A percentile compares a stretch with the other conserved stretches of the same genome.
Evolutionary conservation across 225 moss, liverwort and hornwort species (phyloP).

Genomic region (Neckera pumila): DNA sequence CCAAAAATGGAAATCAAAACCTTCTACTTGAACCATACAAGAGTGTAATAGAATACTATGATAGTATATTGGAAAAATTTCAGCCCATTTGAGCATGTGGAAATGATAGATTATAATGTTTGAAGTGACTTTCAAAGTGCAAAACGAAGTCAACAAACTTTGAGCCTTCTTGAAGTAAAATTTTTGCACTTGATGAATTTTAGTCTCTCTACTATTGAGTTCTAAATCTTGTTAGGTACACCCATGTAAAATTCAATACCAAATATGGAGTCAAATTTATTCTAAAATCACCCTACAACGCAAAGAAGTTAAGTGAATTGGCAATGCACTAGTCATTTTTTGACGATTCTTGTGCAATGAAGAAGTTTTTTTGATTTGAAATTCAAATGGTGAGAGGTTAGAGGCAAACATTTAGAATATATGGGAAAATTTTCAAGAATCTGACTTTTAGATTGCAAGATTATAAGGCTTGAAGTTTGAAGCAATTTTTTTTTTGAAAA

Average conservation of each 20-base stretch:
- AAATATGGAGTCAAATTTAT: no score
- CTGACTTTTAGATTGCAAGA: neutral
- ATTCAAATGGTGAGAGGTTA: neutral
- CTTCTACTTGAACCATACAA: rapidly evolving
- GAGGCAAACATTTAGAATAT: neutral
- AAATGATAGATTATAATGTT: neutral
- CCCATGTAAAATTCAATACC: neutral
- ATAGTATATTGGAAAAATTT: neutral
- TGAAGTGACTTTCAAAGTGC: neutral
- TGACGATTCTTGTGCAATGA: neutral
- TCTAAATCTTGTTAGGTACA: neutral
- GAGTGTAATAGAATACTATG: neutral
- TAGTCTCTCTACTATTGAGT: no score
- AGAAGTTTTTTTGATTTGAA: neutral
- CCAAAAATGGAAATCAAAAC: no score
- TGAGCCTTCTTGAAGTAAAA: neutral
- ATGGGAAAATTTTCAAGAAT: rapidly evolving
- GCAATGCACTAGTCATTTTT: neutral
- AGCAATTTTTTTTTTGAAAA: neutral
- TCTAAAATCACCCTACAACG: neutral
- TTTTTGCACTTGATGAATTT: neutral
- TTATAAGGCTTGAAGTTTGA: neutral
- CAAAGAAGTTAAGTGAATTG: rapidly evolving
- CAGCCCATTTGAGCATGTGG: rapidly evolving
- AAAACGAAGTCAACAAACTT: rapidly evolving